Conservation (phyloP, 2,329 filamentous ascomycete species). For the Monosporascus sp. region DNA sequence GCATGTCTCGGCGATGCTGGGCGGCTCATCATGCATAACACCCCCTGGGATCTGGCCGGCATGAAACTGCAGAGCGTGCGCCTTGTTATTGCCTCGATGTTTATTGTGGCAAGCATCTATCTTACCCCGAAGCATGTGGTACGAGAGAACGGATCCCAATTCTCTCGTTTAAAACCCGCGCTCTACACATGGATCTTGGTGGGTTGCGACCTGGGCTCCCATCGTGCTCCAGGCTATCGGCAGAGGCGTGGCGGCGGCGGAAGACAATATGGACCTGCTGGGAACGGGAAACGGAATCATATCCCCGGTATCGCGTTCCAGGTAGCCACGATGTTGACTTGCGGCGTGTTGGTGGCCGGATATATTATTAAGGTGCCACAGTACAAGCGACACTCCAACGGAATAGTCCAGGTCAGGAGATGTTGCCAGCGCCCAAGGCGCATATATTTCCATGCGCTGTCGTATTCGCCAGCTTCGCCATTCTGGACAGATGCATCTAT, state of each 20-base stretch:
- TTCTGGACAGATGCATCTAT: background rate
- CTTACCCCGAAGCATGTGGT: background rate
- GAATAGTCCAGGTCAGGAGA: background rate
- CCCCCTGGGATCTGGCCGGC: background rate
- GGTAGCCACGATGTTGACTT: background rate
- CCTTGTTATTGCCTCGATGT: background rate
- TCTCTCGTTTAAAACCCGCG: background rate
- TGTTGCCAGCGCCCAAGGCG: background rate
- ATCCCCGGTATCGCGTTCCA: background rate
- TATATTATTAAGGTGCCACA: background rate
- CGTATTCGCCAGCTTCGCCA: background rate
- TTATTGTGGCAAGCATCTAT: background rate
- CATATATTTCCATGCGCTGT: background rate
- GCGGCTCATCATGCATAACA: background rate
- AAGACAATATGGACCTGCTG: background rate
- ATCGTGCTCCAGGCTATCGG: slow-evolving; percentile 1
- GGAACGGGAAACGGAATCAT: background rate
- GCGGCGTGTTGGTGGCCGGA: background rate
- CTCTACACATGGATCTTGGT: slow-evolving; percentile 1
- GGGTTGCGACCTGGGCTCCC: background rate
- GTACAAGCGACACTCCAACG: background rate
- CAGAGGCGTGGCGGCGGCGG: background rate
- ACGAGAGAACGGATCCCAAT: background rate
- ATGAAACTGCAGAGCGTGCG: background rate
- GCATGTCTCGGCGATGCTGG: background rate